phyloP scores from a whole-genome alignment of 148 eudicot species.

The Rhododendron henanense region DNA sequence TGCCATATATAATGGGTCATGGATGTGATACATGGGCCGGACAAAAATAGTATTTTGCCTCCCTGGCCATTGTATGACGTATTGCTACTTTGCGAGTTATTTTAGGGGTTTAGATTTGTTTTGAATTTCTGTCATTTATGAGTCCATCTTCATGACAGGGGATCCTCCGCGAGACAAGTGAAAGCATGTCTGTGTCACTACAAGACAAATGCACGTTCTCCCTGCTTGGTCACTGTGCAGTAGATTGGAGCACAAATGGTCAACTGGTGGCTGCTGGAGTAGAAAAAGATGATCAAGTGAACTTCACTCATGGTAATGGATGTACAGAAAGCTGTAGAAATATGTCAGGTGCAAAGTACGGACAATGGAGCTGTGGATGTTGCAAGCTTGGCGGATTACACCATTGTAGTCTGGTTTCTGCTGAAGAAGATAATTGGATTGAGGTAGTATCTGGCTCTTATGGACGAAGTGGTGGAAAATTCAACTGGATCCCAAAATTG shows the following conservation, averaged over 20 bases:
- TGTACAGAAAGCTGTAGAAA: constrained; percentile 8
- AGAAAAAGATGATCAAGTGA: constrained; percentile 19
- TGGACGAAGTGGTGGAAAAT: constrained; percentile 25
- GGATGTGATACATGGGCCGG: not conserved
- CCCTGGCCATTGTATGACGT: not conserved
- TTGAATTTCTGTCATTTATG: not conserved
- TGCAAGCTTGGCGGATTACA: constrained; percentile 28
- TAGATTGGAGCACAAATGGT: constrained; percentile 23
- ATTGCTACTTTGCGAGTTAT: not conserved
- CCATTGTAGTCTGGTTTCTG: constrained; percentile 26
- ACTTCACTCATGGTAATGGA: constrained; percentile 9
- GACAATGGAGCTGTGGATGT: constrained; percentile 34
- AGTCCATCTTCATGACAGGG: constrained; percentile 34
- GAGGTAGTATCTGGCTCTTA: constrained; percentile 37
- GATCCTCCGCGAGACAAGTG: constrained; percentile 39
- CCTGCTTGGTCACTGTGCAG: constrained; percentile 55
- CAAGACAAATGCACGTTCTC: constrained; percentile 62
- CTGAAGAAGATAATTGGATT: constrained; percentile 36
- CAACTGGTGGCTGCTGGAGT: constrained; percentile 10
- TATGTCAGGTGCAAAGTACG: constrained; percentile 17
- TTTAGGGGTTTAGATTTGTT: not conserved
- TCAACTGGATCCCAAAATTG: constrained; percentile 48
- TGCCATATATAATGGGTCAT: not conserved
- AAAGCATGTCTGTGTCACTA: constrained; percentile 56
- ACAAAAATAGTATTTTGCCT: not conserved